phyloP scores from a whole-genome alignment of 768 basidiomycete species.

The Crassisporium funariophilum region DNA sequence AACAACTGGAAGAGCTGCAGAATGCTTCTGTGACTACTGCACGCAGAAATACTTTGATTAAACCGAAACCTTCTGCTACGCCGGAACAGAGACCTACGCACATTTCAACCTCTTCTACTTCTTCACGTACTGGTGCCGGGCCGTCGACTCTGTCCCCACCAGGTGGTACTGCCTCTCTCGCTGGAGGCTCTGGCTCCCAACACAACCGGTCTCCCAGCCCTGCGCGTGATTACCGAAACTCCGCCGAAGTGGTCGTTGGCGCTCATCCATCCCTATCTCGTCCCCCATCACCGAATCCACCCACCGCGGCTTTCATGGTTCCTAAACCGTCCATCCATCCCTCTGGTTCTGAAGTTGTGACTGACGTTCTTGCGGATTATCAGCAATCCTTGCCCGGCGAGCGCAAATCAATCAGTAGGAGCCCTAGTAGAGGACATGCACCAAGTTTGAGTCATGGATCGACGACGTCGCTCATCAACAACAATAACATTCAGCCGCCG shows the following conservation, averaged over 20 bases:
- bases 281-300: slow-evolving; percentile 71
- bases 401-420: slow-evolving; percentile 60
- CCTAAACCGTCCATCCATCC: slow-evolving; percentile 51
- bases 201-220: slow-evolving; percentile 32
- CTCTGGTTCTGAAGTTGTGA: slow-evolving; percentile 57
- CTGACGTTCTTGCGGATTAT: slow-evolving; percentile 76
- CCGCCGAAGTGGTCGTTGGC: slow-evolving; percentile 81
- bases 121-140: slow-evolving; percentile 19
- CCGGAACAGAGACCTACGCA: slow-evolving; percentile 25
- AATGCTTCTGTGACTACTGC: slow-evolving; percentile 47
- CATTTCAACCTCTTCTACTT: slow-evolving; percentile 24
- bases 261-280: slow-evolving; percentile 70
- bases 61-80: slow-evolving; percentile 24
- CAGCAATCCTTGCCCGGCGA: slow-evolving; percentile 90
- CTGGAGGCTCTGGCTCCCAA: slow-evolving; percentile 25
- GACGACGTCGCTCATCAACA: too few relatives aligned
- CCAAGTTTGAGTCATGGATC: slow-evolving; percentile 20
- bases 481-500: too few relatives aligned
- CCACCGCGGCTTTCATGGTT: slow-evolving; percentile 76
- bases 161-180: slow-evolving; percentile 13
- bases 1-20: slow-evolving; percentile 64
- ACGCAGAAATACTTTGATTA: slow-evolving; percentile 46
- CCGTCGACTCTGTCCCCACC: slow-evolving; percentile 42
- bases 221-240: slow-evolving; percentile 67
- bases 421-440: slow-evolving; percentile 34